A percentile compares a stretch with the other conserved stretches of the same genome.
Evolutionary conservation across 2,329 filamentous ascomycete genomes (phyloP).

Genomic region (Triangularia setosa): DNA sequence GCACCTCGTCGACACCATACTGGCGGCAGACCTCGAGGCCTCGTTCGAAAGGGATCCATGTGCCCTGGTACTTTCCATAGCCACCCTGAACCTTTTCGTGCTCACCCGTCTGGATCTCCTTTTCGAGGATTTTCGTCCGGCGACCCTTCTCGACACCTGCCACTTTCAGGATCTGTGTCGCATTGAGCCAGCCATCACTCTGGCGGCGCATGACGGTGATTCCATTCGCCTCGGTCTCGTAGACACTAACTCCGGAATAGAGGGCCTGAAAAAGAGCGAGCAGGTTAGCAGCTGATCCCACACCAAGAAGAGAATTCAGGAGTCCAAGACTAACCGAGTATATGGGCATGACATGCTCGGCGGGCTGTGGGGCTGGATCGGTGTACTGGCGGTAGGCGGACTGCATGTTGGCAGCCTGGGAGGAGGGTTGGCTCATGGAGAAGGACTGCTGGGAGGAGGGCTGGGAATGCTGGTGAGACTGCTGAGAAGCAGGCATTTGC

Average conservation of each 20-base stretch:
- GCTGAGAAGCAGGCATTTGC: conserved; percentile 30
- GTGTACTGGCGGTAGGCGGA: conserved; percentile 39
- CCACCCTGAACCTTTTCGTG: conserved; percentile 98
- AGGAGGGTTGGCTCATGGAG: conserved; percentile 52
- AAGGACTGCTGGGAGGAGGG: conserved; percentile 54
- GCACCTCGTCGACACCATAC: conserved; percentile 71
- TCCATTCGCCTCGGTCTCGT: conserved; percentile 95
- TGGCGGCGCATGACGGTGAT: conserved; percentile 94
- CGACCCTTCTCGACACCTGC: conserved; percentile 97
- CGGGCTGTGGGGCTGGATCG: conserved; percentile 34
- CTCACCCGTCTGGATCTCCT: conserved; percentile 92
- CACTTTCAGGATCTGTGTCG: conserved; percentile 96
- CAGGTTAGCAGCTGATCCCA: neutral
- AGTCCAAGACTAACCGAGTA: conserved; percentile 52
- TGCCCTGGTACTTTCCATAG: conserved; percentile 98
- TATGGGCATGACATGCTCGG: conserved; percentile 50
- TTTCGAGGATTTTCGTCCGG: conserved; percentile 94
- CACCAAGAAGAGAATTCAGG: neutral
- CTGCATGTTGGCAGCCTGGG: conserved; percentile 38
- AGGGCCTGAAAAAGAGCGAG: conserved; percentile 56
- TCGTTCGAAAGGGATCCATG: conserved; percentile 93
- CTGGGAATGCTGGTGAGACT: conserved; percentile 44
- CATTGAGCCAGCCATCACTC: conserved; percentile 94
- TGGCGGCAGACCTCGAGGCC: conserved; percentile 87
- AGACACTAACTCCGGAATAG: conserved; percentile 93